These are phyloP conservation scores for Claviceps sp. DNA, from an alignment of 2,329 filamentous ascomycete genomes.

Conservation along the genomic window DNA sequence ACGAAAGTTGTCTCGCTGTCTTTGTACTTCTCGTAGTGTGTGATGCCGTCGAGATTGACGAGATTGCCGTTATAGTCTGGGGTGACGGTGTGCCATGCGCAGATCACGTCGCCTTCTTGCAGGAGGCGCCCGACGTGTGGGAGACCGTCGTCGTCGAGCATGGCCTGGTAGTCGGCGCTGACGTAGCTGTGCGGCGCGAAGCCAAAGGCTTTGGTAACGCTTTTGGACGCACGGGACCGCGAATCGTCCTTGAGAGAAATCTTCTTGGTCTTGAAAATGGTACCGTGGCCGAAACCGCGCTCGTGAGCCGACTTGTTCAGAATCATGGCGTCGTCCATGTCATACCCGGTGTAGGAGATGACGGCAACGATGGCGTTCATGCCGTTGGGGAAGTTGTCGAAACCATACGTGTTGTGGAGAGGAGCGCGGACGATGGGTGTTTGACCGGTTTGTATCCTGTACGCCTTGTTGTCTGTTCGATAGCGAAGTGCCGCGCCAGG, in stretches of 20 bases:
- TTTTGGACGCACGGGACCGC: constrained; percentile 50
- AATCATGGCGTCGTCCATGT: constrained; percentile 99
- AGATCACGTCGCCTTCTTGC: constrained; percentile 69
- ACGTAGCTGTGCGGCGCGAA: constrained; percentile 70
- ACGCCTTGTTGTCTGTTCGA: constrained; percentile 94
- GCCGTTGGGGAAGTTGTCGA: constrained; percentile 97
- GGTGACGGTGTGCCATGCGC: constrained; percentile 79
- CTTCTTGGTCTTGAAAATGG: constrained; percentile 96
- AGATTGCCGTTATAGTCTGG: constrained; percentile 66
- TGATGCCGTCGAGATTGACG: constrained; percentile 73
- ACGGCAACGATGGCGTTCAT: constrained; percentile 93
- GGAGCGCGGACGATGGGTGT: constrained; percentile 87
- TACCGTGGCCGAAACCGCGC: constrained; percentile 87
- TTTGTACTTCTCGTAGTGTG: constrained; percentile 88
- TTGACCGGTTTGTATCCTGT: constrained; percentile 87
- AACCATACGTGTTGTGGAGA: constrained; percentile 87
- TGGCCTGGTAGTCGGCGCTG: constrained; percentile 54
- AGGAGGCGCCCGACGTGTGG: constrained; percentile 69
- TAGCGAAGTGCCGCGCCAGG: constrained; percentile 73
- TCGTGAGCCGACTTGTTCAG: constrained; percentile 96
- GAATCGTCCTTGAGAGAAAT: constrained; percentile 73
- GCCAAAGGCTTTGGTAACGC: constrained; percentile 73
- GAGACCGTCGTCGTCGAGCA: constrained; percentile 77
- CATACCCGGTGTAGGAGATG: constrained; percentile 96
- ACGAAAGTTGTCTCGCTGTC: constrained; percentile 78